Base-by-base conservation (phyloP, 176 grass and related monocot species). In the Elymus sibiricus region DNA sequence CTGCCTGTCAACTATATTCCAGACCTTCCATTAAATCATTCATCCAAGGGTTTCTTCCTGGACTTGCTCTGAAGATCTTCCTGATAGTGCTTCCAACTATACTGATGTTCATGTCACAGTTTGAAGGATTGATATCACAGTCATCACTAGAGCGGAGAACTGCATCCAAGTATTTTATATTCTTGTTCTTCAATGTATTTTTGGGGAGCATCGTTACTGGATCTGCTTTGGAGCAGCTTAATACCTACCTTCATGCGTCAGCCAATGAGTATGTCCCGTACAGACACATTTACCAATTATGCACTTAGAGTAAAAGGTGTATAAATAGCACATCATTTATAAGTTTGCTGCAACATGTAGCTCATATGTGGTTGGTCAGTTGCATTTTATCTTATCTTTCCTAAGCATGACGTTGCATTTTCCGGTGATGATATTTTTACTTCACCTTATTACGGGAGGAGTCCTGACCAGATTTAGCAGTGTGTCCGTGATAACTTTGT, bases 91-190 rank as follows among this genome's bases (percentile, higher is more conserved):
- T 99, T 84, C 97, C 97, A 47, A 93, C 43, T 64, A 99, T 99
- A 92, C 87, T 96, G 80, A 99, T 99, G 97, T 70, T 88, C 70
- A 99, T 99, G 97, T 99, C 94, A 13, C 95, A 99, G 85, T 92
- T 96, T 68, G 94, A 99, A 89, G 97, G 97, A 77, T 79, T 88
- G 75, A 34, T 90, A 84, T 92, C 91, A 66, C 88, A 90, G 55
- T 99, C 97, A 71, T 72, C 86, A 12, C 61, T 99, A 19, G 94
- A 99, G 83, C 91, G 97, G 38, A 94, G 91, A 88, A 86, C 88
- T 71, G 97, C 97, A 55, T 89, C 84, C 29, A 99, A 94, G 84
- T 99, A 92, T 84, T 99, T 94, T 60, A 83, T 96, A 81, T 99
- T 99, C 90, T 86, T 99, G 80, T 79, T 99, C 58, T 78, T 99